phyloP scores from a whole-genome alignment of 2,329 filamentous ascomycete species.

The Colletotrichum neosansevieriae region DNA sequence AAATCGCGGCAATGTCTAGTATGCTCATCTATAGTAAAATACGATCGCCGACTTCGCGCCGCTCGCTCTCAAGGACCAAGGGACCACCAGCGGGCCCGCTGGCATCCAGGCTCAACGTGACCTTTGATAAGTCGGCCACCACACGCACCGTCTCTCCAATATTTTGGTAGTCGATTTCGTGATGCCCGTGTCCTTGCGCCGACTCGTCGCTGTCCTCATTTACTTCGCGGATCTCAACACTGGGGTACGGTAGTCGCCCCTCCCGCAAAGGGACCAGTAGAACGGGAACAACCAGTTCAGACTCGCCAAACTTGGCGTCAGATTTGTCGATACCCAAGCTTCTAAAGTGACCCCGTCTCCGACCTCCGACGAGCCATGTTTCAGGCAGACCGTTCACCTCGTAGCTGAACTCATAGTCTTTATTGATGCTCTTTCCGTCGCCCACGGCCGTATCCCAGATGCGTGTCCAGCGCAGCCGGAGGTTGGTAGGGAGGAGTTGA shows the following conservation, averaged over 20 bases:
- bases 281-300: conserved; percentile 72
- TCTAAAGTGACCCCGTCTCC: conserved; percentile 81
- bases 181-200: conserved; percentile 57
- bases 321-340: conserved; percentile 57
- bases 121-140: conserved; percentile 75
- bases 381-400: conserved; percentile 81
- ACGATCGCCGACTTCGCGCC: conserved; percentile 49
- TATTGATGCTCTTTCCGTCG: conserved; percentile 33
- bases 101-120: conserved; percentile 79
- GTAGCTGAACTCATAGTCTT: conserved; percentile 80
- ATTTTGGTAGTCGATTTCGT: conserved; percentile 85
- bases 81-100: conserved; percentile 75
- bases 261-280: conserved; percentile 84
- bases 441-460: conserved; percentile 67
- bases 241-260: conserved; percentile 82
- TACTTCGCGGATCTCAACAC: conserved; percentile 80
- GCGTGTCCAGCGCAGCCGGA: conserved; percentile 73
- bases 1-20: neutral
- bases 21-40: conserved; percentile 50
- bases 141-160: conserved; percentile 83
- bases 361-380: conserved; percentile 87
- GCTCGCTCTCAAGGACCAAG: conserved; percentile 74
- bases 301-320: conserved; percentile 55
- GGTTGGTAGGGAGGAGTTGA: conserved; percentile 72
- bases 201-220: conserved; percentile 47